Evolutionary conservation across 176 grass and related monocot species (phyloP).

Genomic region (Neostapfia colusana): DNA sequence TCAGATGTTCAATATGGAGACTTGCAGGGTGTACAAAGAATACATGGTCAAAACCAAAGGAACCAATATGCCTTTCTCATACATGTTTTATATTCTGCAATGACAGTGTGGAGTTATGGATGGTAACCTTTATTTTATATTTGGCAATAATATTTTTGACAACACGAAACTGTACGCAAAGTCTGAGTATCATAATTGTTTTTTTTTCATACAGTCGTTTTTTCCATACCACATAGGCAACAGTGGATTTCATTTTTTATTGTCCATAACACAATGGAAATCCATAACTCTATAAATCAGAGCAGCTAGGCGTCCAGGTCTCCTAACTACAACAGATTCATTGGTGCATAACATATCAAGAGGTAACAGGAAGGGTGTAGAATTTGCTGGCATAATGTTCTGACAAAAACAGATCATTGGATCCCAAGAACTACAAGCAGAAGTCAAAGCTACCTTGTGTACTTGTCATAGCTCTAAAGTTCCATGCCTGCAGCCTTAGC

Average conservation of each 20-base stretch:
- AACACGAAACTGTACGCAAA: neutral
- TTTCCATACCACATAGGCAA: neutral
- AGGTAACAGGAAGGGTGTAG: neutral
- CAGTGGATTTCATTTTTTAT: neutral
- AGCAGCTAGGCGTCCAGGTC: neutral
- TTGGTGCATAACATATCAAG: neutral
- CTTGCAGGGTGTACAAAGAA: slow-evolving; percentile 9
- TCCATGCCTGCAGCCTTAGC: slow-evolving; percentile 14
- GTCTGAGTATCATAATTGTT: neutral
- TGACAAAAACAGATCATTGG: slow-evolving; percentile 19
- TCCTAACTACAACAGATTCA: neutral
- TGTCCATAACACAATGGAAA: slow-evolving; percentile 7
- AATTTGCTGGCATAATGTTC: slow-evolving; percentile 15
- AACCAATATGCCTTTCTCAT: neutral
- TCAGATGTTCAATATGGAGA: neutral
- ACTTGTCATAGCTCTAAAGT: neutral
- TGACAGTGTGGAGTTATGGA: neutral
- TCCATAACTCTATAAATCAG: neutral
- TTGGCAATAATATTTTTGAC: neutral
- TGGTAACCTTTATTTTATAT: neutral
- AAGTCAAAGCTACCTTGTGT: slow-evolving; percentile 18
- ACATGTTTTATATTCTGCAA: neutral
- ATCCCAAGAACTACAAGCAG: slow-evolving; percentile 25
- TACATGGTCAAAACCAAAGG: neutral
- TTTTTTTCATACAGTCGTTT: slow-evolving; percentile 1